Conservation (phyloP, 2,329 filamentous ascomycete genomes). For the Colletotrichum abscissum region DNA sequence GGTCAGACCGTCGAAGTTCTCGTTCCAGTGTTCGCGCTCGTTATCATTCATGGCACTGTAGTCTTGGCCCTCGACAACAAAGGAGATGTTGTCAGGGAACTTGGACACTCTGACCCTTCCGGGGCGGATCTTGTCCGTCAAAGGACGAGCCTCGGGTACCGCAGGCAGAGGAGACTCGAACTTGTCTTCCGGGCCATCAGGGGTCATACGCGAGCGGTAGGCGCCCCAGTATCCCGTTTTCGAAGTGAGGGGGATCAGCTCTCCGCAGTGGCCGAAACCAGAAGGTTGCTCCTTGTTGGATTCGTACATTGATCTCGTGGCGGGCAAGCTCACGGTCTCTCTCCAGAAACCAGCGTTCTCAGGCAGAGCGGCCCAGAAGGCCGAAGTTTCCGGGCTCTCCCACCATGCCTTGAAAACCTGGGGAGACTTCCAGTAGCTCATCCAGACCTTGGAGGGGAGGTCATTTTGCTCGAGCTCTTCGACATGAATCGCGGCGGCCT, state of each 20-base stretch:
- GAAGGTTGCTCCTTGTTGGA: slow-evolving; percentile 22
- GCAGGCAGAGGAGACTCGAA: slow-evolving; percentile 14
- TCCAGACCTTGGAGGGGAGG: slow-evolving; percentile 32
- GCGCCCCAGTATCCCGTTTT: slow-evolving; percentile 33
- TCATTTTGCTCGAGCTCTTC: slow-evolving; percentile 33
- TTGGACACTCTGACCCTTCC: slow-evolving; percentile 27
- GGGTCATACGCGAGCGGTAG: slow-evolving; percentile 31
- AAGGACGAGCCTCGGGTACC: slow-evolving; percentile 12
- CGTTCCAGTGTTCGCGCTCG: slow-evolving; percentile 30
- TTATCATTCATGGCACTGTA: slow-evolving; percentile 29
- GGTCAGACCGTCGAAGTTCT: slow-evolving; percentile 28
- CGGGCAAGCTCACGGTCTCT: slow-evolving; percentile 30
- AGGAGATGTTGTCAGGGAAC: slow-evolving; percentile 31
- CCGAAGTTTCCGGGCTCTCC: slow-evolving; percentile 19
- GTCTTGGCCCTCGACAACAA: slow-evolving; percentile 33
- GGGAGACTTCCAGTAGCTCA: slow-evolving; percentile 31
- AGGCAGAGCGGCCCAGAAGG: slow-evolving; percentile 22
- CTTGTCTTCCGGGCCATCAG: slow-evolving; percentile 23
- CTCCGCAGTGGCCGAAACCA: slow-evolving; percentile 31
- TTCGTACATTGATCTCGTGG: slow-evolving; percentile 26
- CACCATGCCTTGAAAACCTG: slow-evolving; percentile 30
- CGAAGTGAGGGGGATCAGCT: slow-evolving; percentile 24
- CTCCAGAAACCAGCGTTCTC: slow-evolving; percentile 26
- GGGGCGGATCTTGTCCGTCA: slow-evolving; percentile 15
- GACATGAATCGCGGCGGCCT: slow-evolving; percentile 26